Evolutionary conservation across 2,329 filamentous ascomycete species (phyloP).

Genomic region (Fusarium dlaminii): DNA sequence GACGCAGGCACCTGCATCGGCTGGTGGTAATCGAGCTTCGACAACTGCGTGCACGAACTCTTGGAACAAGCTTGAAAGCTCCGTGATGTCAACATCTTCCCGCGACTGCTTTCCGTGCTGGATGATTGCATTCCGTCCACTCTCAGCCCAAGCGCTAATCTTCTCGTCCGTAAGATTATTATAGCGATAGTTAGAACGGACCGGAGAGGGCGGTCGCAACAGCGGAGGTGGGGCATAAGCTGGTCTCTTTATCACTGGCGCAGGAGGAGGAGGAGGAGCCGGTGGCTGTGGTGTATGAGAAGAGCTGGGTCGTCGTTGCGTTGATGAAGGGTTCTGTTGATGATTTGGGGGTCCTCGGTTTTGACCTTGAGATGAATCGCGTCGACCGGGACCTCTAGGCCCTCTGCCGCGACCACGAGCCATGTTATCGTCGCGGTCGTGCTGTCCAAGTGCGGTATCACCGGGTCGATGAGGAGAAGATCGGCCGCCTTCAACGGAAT

Average conservation of each 20-base stretch:
- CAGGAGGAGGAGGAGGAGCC: constrained; percentile 34
- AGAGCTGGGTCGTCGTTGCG: constrained; percentile 36
- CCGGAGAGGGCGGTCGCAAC: constrained; percentile 46
- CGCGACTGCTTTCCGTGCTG: constrained; percentile 71
- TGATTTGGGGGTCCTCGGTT: constrained; percentile 41
- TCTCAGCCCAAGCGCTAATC: constrained; percentile 72
- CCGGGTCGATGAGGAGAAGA: constrained; percentile 71
- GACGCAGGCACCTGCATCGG: constrained; percentile 76
- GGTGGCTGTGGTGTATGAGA: constrained; percentile 28
- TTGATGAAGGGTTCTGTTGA: constrained; percentile 37
- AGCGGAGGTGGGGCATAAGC: constrained; percentile 29
- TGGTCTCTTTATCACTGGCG: constrained; percentile 33
- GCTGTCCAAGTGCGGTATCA: constrained; percentile 64
- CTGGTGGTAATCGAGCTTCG: constrained; percentile 71
- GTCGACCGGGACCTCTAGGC: constrained; percentile 59
- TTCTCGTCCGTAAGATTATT: constrained; percentile 77
- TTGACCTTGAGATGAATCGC: constrained; percentile 59
- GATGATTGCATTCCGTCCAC: constrained; percentile 73
- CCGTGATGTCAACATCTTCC: constrained; percentile 72
- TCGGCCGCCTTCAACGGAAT: constrained; percentile 59
- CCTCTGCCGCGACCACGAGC: constrained; percentile 59
- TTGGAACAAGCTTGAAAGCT: constrained; percentile 79
- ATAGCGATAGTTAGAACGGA: constrained; percentile 71
- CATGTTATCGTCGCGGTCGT: constrained; percentile 64
- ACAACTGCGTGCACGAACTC: constrained; percentile 83